A percentile compares a stretch with the other conserved stretches of the same genome.
phyloP scores from a whole-genome alignment of 2,329 filamentous ascomycete species.

The Bretziella fagacearum region DNA sequence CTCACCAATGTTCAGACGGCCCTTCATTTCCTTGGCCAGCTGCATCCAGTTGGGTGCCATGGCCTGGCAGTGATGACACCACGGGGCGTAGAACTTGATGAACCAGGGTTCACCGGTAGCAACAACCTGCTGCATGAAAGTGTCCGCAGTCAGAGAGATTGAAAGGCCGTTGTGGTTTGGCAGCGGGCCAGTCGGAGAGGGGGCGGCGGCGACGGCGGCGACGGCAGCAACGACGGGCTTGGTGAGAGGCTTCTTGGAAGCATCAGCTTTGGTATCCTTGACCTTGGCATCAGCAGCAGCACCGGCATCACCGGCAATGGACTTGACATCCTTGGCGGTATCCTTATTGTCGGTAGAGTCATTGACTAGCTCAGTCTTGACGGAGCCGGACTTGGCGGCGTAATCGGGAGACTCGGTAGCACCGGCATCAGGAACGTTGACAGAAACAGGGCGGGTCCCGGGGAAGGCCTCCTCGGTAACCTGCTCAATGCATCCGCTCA shows the following conservation, averaged over 20 bases:
- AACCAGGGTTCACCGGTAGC: constrained; percentile 89
- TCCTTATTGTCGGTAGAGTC: constrained; percentile 3
- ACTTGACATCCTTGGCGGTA: constrained; percentile 24
- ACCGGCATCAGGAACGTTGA: constrained; percentile 55
- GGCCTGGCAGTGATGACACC: constrained; percentile 91
- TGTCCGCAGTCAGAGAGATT: constrained; percentile 60
- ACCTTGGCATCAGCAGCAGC: constrained; percentile 16
- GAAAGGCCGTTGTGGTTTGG: constrained; percentile 65
- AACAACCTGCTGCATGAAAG: constrained; percentile 71
- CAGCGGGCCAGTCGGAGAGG: constrained; percentile 33
- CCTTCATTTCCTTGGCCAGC: constrained; percentile 80
- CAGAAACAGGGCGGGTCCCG: constrained; percentile 52
- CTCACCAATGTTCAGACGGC: constrained; percentile 78
- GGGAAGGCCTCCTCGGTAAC: constrained; percentile 63
- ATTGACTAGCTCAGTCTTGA: constrained; percentile 2
- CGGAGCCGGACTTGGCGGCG: neutral
- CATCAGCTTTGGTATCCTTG: constrained; percentile 15
- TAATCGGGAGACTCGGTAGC: constrained; percentile 31
- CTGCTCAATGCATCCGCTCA: constrained; percentile 59
- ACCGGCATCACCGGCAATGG: constrained; percentile 13
- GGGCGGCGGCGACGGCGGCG: constrained; percentile 24
- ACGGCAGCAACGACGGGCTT: constrained; percentile 21
- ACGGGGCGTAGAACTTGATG: constrained; percentile 95
- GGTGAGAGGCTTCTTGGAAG: constrained; percentile 4
- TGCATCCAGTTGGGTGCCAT: constrained; percentile 82